Evolutionary conservation across 176 grass and related monocot genomes (phyloP).

Genomic region (Triticum timopheevii): DNA sequence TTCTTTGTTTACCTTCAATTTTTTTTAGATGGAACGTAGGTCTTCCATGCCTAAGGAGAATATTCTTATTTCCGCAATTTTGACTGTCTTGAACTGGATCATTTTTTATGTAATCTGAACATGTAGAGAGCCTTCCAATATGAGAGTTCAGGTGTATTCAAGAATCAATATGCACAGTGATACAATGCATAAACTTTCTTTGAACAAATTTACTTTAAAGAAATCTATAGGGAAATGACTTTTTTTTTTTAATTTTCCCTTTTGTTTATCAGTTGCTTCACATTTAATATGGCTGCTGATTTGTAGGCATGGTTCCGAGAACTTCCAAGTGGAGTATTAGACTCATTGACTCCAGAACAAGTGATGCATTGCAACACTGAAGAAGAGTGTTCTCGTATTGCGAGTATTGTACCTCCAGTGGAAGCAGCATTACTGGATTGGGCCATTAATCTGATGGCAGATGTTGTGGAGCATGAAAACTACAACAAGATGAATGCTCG

Average conservation of each 20-base stretch:
- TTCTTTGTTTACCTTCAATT: background rate
- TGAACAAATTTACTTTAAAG: background rate
- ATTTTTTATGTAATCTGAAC: background rate
- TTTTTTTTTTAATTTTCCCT: background rate
- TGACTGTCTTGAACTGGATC: background rate
- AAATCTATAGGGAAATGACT: background rate
- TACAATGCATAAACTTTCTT: background rate
- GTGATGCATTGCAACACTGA: conserved; percentile 92
- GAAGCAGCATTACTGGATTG: conserved; percentile 87
- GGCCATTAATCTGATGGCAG: conserved; percentile 89
- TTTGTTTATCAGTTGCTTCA: background rate
- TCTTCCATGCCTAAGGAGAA: background rate
- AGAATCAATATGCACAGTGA: background rate
- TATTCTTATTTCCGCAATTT: background rate
- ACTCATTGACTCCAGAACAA: conserved; percentile 73
- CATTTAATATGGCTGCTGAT: conserved; percentile 7
- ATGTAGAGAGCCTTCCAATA: background rate
- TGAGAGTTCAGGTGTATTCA: background rate
- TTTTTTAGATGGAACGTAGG: background rate
- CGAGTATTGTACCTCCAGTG: conserved; percentile 52
- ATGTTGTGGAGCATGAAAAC: conserved; percentile 74
- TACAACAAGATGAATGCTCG: conserved; percentile 96
- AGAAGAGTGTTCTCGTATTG: conserved; percentile 73
- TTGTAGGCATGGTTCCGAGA: conserved; percentile 93
- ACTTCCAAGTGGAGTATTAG: conserved; percentile 77